Evolutionary conservation across 257 asterid genomes (phyloP), one percentile per base, ranked within the genome.

Genomic region (Nicotiana sylvestris): DNA sequence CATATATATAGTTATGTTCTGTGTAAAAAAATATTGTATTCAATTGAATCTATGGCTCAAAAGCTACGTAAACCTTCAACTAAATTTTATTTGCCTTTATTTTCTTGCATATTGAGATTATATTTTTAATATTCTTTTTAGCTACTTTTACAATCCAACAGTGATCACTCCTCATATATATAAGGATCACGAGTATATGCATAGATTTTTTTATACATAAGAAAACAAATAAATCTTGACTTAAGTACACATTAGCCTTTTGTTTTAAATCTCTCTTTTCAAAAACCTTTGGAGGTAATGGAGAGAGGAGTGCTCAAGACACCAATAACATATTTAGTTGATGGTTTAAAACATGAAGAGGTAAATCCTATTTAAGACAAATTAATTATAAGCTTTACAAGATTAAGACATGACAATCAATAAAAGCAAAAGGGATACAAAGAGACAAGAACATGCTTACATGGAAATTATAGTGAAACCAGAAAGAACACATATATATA

Each of bases 181-280:
- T 53, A 11, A 53, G 58, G 13, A 11, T 53, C 58, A 13, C 58
- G 58, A 53, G 6, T 53, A 53, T 53, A 53, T 53, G 25, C 27
- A 49, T 46, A 49, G 25, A 51, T 13, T 74, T 18, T 15, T 74
- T 27, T 49, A 74, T 13, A 3, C 27, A 74, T 1, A 27, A 74
- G 80, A 74, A 74, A 74, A 27, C 64, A 49, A 74, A 74, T 74
- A 74, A 35, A 49, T 74, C 80, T 46, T 18, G 33, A 70, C 78
- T 70, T 21, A 21, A 30, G 10, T 32, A 53, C 58, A 53, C 18
- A 53, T 53, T 53, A 15, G 58, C 18, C 18, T 18, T 58, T 58
- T 58, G 9, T 58, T 56, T 15, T 15, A 56, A 58, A 13, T 70
- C 60, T 74, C 7, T 13, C 12, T 12, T 72, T 33, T 74, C 49